Evolutionary conservation across 306 rosid species (phyloP).

Genomic region (Psophocarpus tetragonolobus): DNA sequence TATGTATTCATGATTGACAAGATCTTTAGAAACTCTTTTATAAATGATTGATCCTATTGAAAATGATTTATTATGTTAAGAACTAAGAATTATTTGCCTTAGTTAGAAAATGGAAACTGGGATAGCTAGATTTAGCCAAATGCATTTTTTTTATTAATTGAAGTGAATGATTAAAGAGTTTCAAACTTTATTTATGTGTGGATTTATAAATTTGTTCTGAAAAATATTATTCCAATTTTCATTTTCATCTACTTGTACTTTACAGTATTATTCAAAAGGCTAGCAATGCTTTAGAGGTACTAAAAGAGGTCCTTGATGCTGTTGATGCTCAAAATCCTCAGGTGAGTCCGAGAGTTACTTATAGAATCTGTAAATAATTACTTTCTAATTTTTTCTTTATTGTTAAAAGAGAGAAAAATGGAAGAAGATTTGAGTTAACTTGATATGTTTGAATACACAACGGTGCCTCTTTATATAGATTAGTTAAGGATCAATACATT

Average conservation of each 20-base stretch:
- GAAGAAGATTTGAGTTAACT: too few relatives aligned
- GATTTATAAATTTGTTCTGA: neutral
- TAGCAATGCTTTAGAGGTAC: constrained; percentile 72
- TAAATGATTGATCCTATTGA: neutral
- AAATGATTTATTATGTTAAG: constrained; percentile 11
- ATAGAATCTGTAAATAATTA: constrained; percentile 8
- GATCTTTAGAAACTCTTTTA: constrained; percentile 14
- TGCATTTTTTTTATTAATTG: constrained; percentile 10
- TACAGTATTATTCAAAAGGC: constrained; percentile 91
- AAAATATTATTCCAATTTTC: neutral
- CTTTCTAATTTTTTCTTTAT: constrained; percentile 13
- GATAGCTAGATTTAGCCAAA: constrained; percentile 13
- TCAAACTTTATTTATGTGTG: constrained; percentile 14
- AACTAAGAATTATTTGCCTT: constrained; percentile 15
- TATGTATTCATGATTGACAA: constrained; percentile 11
- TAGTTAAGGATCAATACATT: too few relatives aligned
- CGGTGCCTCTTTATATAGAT: too few relatives aligned
- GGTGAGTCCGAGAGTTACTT: constrained; percentile 49
- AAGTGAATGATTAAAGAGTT: constrained; percentile 21
- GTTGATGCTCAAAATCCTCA: constrained; percentile 71
- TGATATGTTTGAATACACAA: too few relatives aligned
- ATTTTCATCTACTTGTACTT: constrained; percentile 25
- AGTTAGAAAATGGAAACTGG: constrained; percentile 11
- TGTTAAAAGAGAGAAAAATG: too few relatives aligned
- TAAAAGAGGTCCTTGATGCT: constrained; percentile 91